Evolutionary conservation across 140 eudicot species (phyloP).

Genomic region (Oenanthe javanica): DNA sequence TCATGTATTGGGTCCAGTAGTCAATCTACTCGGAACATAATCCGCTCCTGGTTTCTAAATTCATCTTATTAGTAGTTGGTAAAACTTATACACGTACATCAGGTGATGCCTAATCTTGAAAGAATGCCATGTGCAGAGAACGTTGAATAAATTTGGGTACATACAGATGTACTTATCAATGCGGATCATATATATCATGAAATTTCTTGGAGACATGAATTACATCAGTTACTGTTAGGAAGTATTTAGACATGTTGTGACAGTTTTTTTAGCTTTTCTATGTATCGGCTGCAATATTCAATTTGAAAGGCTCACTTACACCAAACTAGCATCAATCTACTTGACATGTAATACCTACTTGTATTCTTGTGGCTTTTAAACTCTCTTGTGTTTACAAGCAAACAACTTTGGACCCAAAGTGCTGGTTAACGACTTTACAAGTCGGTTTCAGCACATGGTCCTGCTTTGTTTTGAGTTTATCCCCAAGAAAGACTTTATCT

Average conservation of each 20-base stretch:
- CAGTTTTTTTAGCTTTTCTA: neutral
- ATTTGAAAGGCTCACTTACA: neutral
- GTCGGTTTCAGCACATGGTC: constrained; percentile 10
- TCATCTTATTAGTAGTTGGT: neutral
- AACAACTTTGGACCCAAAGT: constrained; percentile 5
- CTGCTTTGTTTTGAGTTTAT: constrained; percentile 4
- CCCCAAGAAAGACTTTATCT: neutral
- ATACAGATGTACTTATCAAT: constrained; percentile 2
- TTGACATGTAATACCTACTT: neutral
- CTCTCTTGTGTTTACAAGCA: constrained; percentile 1
- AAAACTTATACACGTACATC: neutral
- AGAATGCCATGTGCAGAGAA: neutral
- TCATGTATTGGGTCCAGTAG: neutral
- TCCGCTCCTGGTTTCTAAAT: neutral
- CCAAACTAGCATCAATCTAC: neutral
- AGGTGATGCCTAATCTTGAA: neutral
- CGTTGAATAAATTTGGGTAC: neutral
- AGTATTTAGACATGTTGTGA: neutral
- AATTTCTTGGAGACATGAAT: neutral
- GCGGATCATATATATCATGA: neutral
- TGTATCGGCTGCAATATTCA: neutral
- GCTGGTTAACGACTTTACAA: constrained; percentile 9
- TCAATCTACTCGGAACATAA: neutral
- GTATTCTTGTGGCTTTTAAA: neutral
- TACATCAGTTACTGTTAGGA: neutral